Conservation (phyloP, 1,284 basidiomycete genomes). For the Testicularia cyperi region DNA sequence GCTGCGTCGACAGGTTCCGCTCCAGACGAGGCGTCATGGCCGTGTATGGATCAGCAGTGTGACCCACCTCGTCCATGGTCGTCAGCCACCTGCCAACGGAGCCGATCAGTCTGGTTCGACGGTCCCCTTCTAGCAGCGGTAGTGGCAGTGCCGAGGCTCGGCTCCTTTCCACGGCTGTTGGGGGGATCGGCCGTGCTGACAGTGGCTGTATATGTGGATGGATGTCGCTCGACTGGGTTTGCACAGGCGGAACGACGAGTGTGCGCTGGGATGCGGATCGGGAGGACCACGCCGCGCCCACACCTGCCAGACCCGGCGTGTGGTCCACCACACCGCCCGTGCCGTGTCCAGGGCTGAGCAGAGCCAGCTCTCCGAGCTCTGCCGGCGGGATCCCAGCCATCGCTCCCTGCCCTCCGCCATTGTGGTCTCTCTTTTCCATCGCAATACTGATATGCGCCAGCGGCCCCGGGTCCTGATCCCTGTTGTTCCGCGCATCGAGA, state of each 20-base stretch:
- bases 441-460: too few relatives aligned
- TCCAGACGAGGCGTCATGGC: constrained; percentile 19
- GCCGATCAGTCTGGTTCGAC: constrained; percentile 11
- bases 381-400: too few relatives aligned
- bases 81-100: constrained; percentile 27
- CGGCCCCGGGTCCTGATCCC: too few relatives aligned
- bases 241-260: too few relatives aligned
- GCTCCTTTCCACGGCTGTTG: constrained; percentile 17
- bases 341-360: too few relatives aligned
- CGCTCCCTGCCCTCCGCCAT: too few relatives aligned
- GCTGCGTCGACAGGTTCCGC: constrained; percentile 22
- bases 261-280: neutral
- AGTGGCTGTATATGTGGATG: too few relatives aligned
- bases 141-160: constrained; percentile 15
- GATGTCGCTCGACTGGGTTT: too few relatives aligned
- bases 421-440: too few relatives aligned
- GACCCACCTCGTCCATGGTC: constrained; percentile 18
- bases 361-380: too few relatives aligned
- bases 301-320: constrained; percentile 31
- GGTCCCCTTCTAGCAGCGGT: constrained; percentile 13
- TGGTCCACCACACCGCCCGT: constrained; percentile 3
- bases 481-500: too few relatives aligned
- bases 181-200: constrained; percentile 5
- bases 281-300: constrained; percentile 25
- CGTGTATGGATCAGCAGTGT: constrained; percentile 21